Percentiles rank a stretch among this genome's conserved stretches.
Conservation (phyloP, 306 rosid genomes). For the Vigna radiata region DNA sequence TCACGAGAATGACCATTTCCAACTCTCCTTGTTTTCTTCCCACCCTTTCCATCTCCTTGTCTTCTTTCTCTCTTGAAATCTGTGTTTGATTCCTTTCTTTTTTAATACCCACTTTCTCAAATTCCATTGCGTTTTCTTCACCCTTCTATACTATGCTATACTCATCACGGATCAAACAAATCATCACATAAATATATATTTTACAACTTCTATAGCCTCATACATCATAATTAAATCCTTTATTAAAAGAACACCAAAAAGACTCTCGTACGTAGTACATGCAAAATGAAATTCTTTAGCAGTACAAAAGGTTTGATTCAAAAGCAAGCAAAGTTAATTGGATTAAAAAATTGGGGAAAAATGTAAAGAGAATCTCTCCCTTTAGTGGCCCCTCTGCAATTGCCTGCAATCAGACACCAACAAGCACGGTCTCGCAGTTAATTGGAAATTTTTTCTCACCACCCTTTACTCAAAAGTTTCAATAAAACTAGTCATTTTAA, state of each 20-base stretch:
- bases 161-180: constrained; percentile 45
- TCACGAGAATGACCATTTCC: constrained; percentile 79
- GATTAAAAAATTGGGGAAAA: constrained; percentile 3
- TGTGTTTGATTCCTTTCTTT: constrained; percentile 58
- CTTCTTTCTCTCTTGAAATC: constrained; percentile 67
- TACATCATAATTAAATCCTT: too few relatives aligned
- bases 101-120: neutral
- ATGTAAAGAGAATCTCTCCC: constrained; percentile 37
- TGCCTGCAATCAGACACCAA: constrained; percentile 43
- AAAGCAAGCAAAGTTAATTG: constrained; percentile 40
- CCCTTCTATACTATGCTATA: constrained; percentile 6
- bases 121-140: constrained; percentile 46
- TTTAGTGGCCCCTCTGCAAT: constrained; percentile 43
- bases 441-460: constrained; percentile 18
- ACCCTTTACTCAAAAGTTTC: constrained; percentile 25
- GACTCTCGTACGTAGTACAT: constrained; percentile 5
- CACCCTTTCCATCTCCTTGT: constrained; percentile 63
- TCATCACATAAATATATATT: constrained; percentile 43
- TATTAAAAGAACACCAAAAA: neutral
- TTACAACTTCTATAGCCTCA: neutral
- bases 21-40: constrained; percentile 66
- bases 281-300: neutral
- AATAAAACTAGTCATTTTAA: constrained; percentile 16
- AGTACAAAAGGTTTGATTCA: constrained; percentile 47
- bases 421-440: constrained; percentile 36